Percentiles rank a stretch among this genome's conserved stretches.
Conservation (phyloP, 495 filamentous ascomycete genomes). For the Podospora anserina region DNA sequence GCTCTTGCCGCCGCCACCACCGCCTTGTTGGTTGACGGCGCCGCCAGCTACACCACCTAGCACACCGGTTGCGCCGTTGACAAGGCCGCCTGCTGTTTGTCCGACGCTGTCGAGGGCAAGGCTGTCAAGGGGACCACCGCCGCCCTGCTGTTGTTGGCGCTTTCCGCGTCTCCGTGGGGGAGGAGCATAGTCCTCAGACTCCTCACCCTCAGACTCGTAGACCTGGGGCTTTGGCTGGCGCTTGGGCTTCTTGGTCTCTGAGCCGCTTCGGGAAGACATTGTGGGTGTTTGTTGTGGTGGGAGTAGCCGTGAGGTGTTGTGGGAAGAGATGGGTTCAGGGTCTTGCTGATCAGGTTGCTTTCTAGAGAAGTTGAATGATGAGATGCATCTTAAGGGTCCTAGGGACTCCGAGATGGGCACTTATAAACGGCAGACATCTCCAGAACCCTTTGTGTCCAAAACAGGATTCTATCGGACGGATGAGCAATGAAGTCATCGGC, state of each 20-base stretch:
- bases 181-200: slow-evolving; percentile 36
- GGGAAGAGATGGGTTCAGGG: neutral
- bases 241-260: slow-evolving; percentile 32
- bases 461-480: slow-evolving; percentile 21
- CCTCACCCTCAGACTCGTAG: slow-evolving; percentile 43
- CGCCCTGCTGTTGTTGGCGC: slow-evolving; percentile 41
- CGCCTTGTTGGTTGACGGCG: slow-evolving; percentile 41
- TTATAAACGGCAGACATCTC: slow-evolving; percentile 24
- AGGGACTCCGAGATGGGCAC: slow-evolving; percentile 9
- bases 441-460: slow-evolving; percentile 14
- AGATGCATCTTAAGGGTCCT: slow-evolving; percentile 12
- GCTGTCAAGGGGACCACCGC: slow-evolving; percentile 55
- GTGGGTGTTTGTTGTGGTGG: slow-evolving; percentile 12
- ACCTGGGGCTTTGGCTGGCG: slow-evolving; percentile 31
- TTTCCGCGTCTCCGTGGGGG: slow-evolving; percentile 39
- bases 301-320: neutral
- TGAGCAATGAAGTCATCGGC: slow-evolving; percentile 29
- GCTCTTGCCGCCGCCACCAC: slow-evolving; percentile 50
- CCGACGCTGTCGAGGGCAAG: slow-evolving; percentile 60
- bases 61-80: slow-evolving; percentile 54
- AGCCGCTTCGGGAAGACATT: slow-evolving; percentile 40
- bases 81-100: slow-evolving; percentile 61
- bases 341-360: slow-evolving; percentile 3
- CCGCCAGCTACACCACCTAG: slow-evolving; percentile 57
- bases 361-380: neutral